phyloP scores from a whole-genome alignment of 148 eudicot species.

The Chenopodium album region DNA sequence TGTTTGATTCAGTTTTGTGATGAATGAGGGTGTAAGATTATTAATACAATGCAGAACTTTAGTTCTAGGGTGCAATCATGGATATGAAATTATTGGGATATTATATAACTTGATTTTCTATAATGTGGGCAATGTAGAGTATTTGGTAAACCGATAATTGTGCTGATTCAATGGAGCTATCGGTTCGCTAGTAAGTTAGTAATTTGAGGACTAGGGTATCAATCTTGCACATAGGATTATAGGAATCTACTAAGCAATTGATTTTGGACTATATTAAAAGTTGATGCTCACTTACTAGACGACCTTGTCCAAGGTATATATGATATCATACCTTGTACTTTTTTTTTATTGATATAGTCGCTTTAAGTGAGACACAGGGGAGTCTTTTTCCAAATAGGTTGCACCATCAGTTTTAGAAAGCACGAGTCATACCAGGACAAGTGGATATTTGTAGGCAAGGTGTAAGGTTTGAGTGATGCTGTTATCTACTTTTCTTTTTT shows the following conservation, averaged over 20 bases:
- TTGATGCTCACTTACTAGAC: neutral
- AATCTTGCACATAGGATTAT: no score
- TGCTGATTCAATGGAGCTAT: neutral
- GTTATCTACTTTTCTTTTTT: no score
- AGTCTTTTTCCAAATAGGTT: neutral
- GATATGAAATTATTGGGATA: neutral
- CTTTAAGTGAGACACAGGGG: neutral
- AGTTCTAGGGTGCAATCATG: constrained; percentile 5
- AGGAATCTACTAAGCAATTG: neutral
- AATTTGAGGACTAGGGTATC: neutral
- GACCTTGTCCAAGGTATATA: neutral
- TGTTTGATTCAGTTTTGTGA: neutral
- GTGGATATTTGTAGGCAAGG: neutral
- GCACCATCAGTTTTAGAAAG: neutral
- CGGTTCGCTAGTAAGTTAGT: neutral
- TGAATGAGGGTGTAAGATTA: neutral
- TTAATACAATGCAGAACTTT: neutral
- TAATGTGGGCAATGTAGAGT: neutral
- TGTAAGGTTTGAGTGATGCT: neutral
- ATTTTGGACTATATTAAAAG: neutral
- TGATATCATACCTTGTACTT: neutral
- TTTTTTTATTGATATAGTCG: neutral
- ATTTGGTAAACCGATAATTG: no score
- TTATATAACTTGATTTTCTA: neutral
- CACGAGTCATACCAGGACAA: neutral